Evolutionary conservation across 108 stramenopile genomes (phyloP), one percentile per base, ranked within the genome.

Genomic region (Fragilaria crotonensis): DNA sequence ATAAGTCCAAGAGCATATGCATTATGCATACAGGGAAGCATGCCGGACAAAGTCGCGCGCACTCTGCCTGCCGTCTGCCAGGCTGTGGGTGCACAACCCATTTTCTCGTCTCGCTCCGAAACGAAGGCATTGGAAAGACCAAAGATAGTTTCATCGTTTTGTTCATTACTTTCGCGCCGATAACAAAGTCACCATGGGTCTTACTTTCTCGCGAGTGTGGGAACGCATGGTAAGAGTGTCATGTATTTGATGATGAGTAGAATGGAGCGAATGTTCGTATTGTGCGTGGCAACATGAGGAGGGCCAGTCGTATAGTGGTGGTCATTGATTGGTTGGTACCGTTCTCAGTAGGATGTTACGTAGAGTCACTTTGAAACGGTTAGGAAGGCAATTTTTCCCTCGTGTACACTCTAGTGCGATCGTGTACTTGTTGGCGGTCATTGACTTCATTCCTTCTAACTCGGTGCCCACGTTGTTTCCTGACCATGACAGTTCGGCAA

Each of bases 151-250:
- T 44, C 41, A 17, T 44, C n/a, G n/a, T n/a, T n/a, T n/a, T n/a
- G 41, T 44, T 17, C 14, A 44, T 9, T 56, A 18, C 7, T 56
- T 23, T 21, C 23, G 9, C 49, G 49, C 20, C 5, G 17, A 23
- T 21, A 7, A 5, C 20, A 19, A 19, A n/a, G 32, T 54, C 76
- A 92, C 76, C 57, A 92, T 92, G 90, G 90, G 90, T 72, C 76
- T 92, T 54, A 84, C 90, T 30, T 86, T 92, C 70, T 92, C 90
- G 63, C 72, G 80, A 55, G 73, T 92, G 49, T 92, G 80, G 73
- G 90, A 92, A 79, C 83, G 89, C 62, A 80, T 91, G 84, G 88
- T 86, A 77, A 86, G 88, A 30, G 45, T 32, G 19, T 26, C 9
- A 23, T 26, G 58, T 19, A 9, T 17, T 5, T 5, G 53, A 5